Base-by-base conservation (phyloP, 768 basidiomycete species). In the Xerocomellus amylosporus region DNA sequence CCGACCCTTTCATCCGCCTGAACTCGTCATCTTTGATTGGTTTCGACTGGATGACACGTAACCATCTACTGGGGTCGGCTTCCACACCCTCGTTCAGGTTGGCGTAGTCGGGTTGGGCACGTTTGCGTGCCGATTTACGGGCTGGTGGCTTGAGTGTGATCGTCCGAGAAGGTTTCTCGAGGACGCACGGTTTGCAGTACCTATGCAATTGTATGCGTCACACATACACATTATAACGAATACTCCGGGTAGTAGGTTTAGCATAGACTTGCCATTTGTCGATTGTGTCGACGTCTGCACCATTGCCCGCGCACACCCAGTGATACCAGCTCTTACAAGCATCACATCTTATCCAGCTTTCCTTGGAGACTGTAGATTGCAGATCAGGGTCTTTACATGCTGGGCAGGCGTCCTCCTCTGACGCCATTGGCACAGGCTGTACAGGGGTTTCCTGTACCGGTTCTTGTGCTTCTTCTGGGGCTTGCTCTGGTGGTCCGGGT, bases 331-430 rank as follows among this genome's bases (percentile, higher is more conserved):
- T 79, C 71, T 86, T 86, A 75, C 88, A 91, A 20, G 79, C 79
- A 63, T 92, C 90, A 67, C 92, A 94, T 58, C 84, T 74, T 52
- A 93, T 84, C 92, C 91, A 94, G 62, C 75, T 83, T 58, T 90
- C 88, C 67, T 86, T 86, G 57, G 82, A 79, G 48, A 72, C 75
- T 4, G 73, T 66, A 24, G 66, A 67, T 30, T 71, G 62, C 17
- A 69, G 50, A 49, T 67, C 64, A 19, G 44, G 66, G 42, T 69
- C 67, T 45, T 75, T 74, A 65, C 84, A 85, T 12, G 82, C 79
- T 13, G 84, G 84, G 63, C 84, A 85, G 28, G 22, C 57, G 41
- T 72, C 74, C 54, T 71, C 70, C 51, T 69, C 60, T 39, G 60
- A 58, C 10, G 51, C 48, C 42, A n/a, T 47, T 24, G 46, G 3